Base-by-base conservation (phyloP, 176 grass and related monocot genomes). In the Echinochloa phyllopogon region DNA sequence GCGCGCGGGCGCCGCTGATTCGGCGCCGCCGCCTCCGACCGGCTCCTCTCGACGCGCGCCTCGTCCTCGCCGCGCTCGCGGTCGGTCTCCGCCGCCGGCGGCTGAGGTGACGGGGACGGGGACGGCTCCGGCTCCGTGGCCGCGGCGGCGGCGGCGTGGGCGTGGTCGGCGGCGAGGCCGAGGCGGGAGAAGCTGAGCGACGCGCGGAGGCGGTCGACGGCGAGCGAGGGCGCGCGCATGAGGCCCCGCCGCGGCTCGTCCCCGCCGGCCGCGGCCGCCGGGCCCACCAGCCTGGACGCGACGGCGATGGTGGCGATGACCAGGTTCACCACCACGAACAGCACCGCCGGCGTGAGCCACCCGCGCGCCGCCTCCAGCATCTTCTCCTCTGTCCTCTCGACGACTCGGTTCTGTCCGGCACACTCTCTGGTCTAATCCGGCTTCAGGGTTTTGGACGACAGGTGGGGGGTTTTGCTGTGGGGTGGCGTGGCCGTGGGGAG, bases 271-370 rank as follows among this genome's bases (percentile, higher is more conserved):
- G n/a, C n/a, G n/a, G n/a, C n/a, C n/a, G n/a, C n/a, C n/a, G n/a
- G n/a, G n/a, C n/a, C n/a, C n/a, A n/a, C n/a, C 2, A 79, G 43
- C 79, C 39, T 70, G 4, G 50, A 70, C 23, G 55, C 68, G 9
- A 82, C 80, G 52, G 23, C 80, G 80, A 80, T 80, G 77, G 61
- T 52, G 77, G 44, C 77, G 77, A 80, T n/a, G 77, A 80, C 77
- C 61, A 66, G 27, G 77, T 80, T 80, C 16, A 66, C 2, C 18
- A 49, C 1, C 61, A 80, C 27, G 77, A 66, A 80, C 44, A 80
- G 77, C 44, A 80, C 77, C 44, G 61, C 60, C 5, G 77, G 61
- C 18, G 77, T 66, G 1, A 80, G 45, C 77, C 77, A 80, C 77
- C 77, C 61, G 44, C 27, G 77, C 29, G 61, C 61, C 3, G 56